These are phyloP conservation scores for Rugonectria rugulosa DNA, from an alignment of 2,329 filamentous ascomycete genomes.

Conservation along the genomic window DNA sequence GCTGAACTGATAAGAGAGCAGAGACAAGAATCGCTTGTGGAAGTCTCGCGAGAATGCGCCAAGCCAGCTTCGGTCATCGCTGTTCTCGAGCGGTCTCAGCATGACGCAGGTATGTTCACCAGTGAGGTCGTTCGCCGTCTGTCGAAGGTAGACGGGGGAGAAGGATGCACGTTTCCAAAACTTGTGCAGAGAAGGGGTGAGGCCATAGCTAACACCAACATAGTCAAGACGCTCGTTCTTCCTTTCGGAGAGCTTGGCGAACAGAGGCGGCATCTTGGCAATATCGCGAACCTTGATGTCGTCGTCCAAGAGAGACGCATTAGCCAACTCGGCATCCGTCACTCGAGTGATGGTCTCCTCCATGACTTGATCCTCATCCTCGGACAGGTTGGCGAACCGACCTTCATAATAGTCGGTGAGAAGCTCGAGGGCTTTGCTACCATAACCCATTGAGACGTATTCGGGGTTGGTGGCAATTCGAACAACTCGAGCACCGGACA, in stretches of 20 bases:
- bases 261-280: slow-evolving; percentile 89
- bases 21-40: slow-evolving; percentile 88
- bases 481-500: slow-evolving; percentile 91
- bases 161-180: slow-evolving; percentile 96
- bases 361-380: slow-evolving; percentile 63
- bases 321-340: slow-evolving; percentile 82
- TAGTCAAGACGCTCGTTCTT: slow-evolving; percentile 86
- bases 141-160: slow-evolving; percentile 88
- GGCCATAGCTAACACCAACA: slow-evolving; percentile 91
- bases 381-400: slow-evolving; percentile 85
- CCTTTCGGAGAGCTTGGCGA: slow-evolving; percentile 85
- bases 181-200: slow-evolving; percentile 86
- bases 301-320: slow-evolving; percentile 80
- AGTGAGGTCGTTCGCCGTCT: slow-evolving; percentile 95
- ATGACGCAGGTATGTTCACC: slow-evolving; percentile 98
- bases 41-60: slow-evolving; percentile 92
- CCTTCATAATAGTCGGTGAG: slow-evolving; percentile 94
- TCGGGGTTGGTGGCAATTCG: slow-evolving; percentile 97
- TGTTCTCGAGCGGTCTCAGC: slow-evolving; percentile 78
- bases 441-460: slow-evolving; percentile 92
- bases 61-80: slow-evolving; percentile 81
- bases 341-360: slow-evolving; percentile 77
- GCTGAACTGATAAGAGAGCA: slow-evolving; percentile 93
- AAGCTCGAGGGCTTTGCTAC: slow-evolving; percentile 85
- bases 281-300: slow-evolving; percentile 91